Percentiles rank a stretch among this genome's conserved stretches.
These are phyloP conservation scores for Colletotrichum tamarilloi DNA, from an alignment of 2,329 filamentous ascomycete genomes.

Conservation along the genomic window DNA sequence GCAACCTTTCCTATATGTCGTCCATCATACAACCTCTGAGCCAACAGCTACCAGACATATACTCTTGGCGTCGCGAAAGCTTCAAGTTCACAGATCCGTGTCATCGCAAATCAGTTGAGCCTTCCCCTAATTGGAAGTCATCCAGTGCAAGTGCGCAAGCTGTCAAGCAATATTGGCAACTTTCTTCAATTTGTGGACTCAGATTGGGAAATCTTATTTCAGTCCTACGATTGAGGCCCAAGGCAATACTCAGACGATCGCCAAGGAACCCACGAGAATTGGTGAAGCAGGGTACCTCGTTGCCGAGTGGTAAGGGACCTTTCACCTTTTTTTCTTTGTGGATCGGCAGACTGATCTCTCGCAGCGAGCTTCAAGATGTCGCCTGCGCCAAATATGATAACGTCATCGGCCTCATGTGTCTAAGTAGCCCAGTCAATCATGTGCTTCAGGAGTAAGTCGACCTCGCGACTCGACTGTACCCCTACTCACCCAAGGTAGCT, in stretches of 20 bases:
- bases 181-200: constrained; percentile 51
- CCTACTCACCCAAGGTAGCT: constrained; percentile 40
- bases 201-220: constrained; percentile 53
- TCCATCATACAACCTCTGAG: background rate
- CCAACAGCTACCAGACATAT: too few species aligned
- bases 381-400: constrained; percentile 46
- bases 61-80: background rate
- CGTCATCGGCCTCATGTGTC: constrained; percentile 48
- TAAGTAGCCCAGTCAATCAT: constrained; percentile 49
- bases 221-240: constrained; percentile 46
- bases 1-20: background rate
- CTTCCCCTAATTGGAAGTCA: constrained; percentile 45
- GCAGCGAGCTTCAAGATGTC: constrained; percentile 50
- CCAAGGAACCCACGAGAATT: constrained; percentile 40
- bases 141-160: constrained; percentile 49
- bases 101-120: too few species aligned
- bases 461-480: background rate
- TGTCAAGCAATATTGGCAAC: constrained; percentile 45
- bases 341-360: background rate
- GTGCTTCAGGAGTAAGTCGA: constrained; percentile 49
- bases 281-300: constrained; percentile 50
- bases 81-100: background rate
- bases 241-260: constrained; percentile 38
- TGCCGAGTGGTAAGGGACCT: constrained; percentile 44
- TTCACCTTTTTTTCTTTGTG: background rate